Evolutionary conservation across 495 filamentous ascomycete genomes (phyloP).

Genomic region (Apiosordaria backusii): DNA sequence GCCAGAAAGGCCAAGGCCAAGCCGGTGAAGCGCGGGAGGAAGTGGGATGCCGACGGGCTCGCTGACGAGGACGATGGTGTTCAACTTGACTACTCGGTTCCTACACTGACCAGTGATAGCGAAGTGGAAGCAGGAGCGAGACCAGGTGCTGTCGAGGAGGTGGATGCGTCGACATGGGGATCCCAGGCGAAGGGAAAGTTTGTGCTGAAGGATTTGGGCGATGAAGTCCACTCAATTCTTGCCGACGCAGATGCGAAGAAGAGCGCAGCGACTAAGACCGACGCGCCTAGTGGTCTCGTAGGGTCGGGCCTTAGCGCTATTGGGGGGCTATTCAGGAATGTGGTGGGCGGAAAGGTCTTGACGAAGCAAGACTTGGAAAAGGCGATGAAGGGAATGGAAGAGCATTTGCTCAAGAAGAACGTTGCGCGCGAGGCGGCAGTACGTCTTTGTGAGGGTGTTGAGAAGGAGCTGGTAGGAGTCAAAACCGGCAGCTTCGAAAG

Average conservation of each 20-base stretch:
- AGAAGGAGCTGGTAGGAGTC: constrained; percentile 80
- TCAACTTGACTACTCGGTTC: constrained; percentile 80
- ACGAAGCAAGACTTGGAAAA: constrained; percentile 85
- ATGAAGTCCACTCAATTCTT: constrained; percentile 88
- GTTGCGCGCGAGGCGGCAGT: constrained; percentile 92
- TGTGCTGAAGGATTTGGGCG: constrained; percentile 86
- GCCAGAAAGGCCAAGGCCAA: constrained; percentile 57
- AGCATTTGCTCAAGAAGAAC: constrained; percentile 92
- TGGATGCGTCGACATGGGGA: constrained; percentile 78
- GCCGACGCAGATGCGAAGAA: constrained; percentile 67
- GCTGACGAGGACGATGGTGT: constrained; percentile 81
- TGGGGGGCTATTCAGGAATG: constrained; percentile 83
- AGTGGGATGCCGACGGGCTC: constrained; percentile 85
- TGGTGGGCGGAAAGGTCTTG: constrained; percentile 88
- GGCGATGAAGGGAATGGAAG: constrained; percentile 91
- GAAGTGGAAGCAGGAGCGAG: constrained; percentile 48
- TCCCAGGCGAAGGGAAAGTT: constrained; percentile 87
- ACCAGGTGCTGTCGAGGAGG: constrained; percentile 58
- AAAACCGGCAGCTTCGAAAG: constrained; percentile 93
- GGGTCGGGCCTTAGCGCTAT: constrained; percentile 75
- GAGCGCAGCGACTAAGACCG: constrained; percentile 44
- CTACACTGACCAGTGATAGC: constrained; percentile 46
- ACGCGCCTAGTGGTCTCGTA: constrained; percentile 57
- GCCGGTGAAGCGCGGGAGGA: constrained; percentile 76
- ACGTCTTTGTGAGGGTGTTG: constrained; percentile 85